Base-by-base conservation (phyloP, 2,329 filamentous ascomycete genomes). In the Aspergillus costaricaensis region DNA sequence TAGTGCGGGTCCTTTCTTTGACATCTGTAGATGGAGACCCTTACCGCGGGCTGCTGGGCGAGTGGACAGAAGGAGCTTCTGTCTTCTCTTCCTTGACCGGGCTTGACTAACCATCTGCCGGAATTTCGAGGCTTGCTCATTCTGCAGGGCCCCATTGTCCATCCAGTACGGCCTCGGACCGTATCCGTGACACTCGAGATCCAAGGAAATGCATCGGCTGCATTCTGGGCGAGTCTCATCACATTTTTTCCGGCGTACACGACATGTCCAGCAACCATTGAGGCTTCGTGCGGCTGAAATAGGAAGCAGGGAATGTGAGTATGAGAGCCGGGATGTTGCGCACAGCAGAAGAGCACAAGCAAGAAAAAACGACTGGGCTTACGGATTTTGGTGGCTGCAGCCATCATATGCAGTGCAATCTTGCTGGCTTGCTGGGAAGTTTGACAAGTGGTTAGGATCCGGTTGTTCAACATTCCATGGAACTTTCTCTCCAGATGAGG, bases 191-290 rank as follows among this genome's bases (percentile, higher is more conserved):
- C 51, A 54, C 15, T 54, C 51, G 9, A 54, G 51, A 36, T 39
- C 51, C 30, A 54, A 21, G 17, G 32, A 54, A 8, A 54, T 41
- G 32, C 51, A 54, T 19, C 38, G 21, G 30, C 17, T 54, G 23
- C 51, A 54, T 36, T 23, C 23, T 5, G 51, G 51, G n/a, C 51
- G 51, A 10, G 19, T 54, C 17, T 54, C 51, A 19, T 54, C 51
- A 36, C 51, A 54, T 39, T 54, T 54, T 36, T 54, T 54, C 30
- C 38, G 32, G 19, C 51, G 25, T 6, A 54, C 32, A 21, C 51
- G 51, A 7, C 51, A 54, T 19, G 51, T 54, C 51, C 51, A 54
- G 36, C 51, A 54, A 15, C 51, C 51, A 23, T 54, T 39, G 51
- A 39, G 51, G 12, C 51, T 54, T 36, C 51, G 51, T 21, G 41